Conservation (phyloP, 1,284 basidiomycete genomes). For the Fomitopsis palustris region DNA sequence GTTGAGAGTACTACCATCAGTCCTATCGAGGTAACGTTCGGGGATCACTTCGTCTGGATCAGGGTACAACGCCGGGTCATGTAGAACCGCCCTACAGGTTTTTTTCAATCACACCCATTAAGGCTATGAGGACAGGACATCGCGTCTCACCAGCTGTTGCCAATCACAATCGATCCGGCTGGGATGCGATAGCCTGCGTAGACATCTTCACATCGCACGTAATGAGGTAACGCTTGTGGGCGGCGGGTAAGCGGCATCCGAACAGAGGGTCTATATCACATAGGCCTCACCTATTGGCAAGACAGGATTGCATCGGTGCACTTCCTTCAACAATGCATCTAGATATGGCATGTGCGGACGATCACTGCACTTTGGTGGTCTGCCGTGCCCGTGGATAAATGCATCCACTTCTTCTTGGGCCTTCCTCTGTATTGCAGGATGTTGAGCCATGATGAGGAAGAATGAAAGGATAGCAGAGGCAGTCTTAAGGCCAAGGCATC, state of each 20-base stretch:
- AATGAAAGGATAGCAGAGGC: conserved; percentile 37
- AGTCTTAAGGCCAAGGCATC: conserved; percentile 29
- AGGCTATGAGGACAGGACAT: too few relatives aligned
- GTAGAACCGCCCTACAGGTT: conserved; percentile 20
- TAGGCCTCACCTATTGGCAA: conserved; percentile 19
- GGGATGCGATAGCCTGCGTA: conserved; percentile 28
- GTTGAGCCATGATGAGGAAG: conserved; percentile 40
- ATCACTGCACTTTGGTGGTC: conserved; percentile 44
- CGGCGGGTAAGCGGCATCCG: neutral
- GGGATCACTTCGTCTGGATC: conserved; percentile 27
- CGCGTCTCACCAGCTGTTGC: conserved; percentile 19
- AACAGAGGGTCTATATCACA: too few relatives aligned
- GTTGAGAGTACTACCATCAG: conserved; percentile 13
- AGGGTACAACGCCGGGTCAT: conserved; percentile 23
- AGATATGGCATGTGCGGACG: conserved; percentile 41
- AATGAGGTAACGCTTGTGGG: conserved; percentile 16
- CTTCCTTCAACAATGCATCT: conserved; percentile 41
- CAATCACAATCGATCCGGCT: conserved; percentile 25
- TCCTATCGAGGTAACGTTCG: conserved; percentile 22
- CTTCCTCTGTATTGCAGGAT: conserved; percentile 38
- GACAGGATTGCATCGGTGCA: conserved; percentile 32
- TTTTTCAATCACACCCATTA: too few relatives aligned
- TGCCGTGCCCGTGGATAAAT: conserved; percentile 33
- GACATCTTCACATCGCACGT: conserved; percentile 23
- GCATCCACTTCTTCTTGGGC: conserved; percentile 45